Evolutionary conservation across 306 rosid genomes (phyloP), one percentile per base, ranked within the genome.

Genomic region (Rubus idaeus): DNA sequence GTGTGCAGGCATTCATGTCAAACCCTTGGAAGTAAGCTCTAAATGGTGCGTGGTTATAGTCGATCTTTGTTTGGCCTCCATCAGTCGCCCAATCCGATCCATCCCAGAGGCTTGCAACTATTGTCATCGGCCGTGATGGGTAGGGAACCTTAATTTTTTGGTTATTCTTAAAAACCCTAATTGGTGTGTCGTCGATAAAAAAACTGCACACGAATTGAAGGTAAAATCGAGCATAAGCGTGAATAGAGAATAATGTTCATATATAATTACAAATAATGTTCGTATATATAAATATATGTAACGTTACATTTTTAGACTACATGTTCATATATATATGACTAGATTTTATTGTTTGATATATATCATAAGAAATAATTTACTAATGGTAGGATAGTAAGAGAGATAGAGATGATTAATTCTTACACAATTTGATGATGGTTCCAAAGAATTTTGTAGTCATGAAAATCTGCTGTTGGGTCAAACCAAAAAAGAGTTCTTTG

Each of bases 401-500:
- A 30, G 35, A 30, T 23, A 42, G 46, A 30, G 35, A 30, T 30
- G 35, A 30, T 10, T 30, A 0, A 16, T 14, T 57, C 90, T 74
- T 86, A 89, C 96, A 89, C 91, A 75, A 87, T 83, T 65, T 89
- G 93, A 80, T 84, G 84, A n/a, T 30, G 82, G 70, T 89, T 91
- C 91, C 90, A 86, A 37, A 87, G 91, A 72, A 90, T 78, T 55
- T 26, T 17, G 58, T 87, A 88, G 26, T 65, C 73, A 37, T 89
- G 91, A 69, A 82, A 89, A 77, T 84, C 65, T 3, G 58, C 10
- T 0, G 87, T 75, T 2, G 96, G 96, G 58, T 91, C 88, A 76
- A 91, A 91, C 96, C 96, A 91, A 51, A 89, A 88, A 3, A 0
- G 57, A 26, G 77, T 21, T 13, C 87, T 84, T 83, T 91, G 91